These are phyloP conservation scores for Cladosporium oxysporum DNA, from an alignment of 2,329 filamentous ascomycete species.

Conservation along the genomic window DNA sequence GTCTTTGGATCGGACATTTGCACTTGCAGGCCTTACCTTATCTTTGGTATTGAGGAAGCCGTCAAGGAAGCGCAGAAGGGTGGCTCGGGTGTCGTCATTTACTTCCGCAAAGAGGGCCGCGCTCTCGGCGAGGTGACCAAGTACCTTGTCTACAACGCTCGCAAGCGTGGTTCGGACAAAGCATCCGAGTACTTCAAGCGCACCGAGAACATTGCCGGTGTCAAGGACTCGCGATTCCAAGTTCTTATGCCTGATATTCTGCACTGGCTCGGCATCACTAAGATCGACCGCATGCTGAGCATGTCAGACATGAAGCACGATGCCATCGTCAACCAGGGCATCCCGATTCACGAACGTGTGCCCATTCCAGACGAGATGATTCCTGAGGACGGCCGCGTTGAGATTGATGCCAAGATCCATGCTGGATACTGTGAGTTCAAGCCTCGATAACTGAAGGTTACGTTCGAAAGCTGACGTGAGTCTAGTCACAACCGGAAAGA, in stretches of 20 bases:
- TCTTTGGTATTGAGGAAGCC: slow-evolving; percentile 95
- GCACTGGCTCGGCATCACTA: slow-evolving; percentile 97
- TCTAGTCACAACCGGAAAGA: slow-evolving; percentile 77
- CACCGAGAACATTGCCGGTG: slow-evolving; percentile 97
- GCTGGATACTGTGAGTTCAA: slow-evolving; percentile 70
- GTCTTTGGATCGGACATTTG: slow-evolving; percentile 98
- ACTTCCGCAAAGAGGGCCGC: slow-evolving; percentile 96
- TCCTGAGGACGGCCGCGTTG: slow-evolving; percentile 90
- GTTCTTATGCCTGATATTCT: slow-evolving; percentile 91
- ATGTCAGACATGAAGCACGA: slow-evolving; percentile 99
- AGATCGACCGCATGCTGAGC: slow-evolving; percentile 97
- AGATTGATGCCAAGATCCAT: slow-evolving; percentile 98
- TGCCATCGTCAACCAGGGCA: slow-evolving; percentile 81
- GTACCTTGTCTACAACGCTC: slow-evolving; percentile 77
- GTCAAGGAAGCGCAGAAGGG: slow-evolving; percentile 96
- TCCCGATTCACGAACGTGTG: slow-evolving; percentile 84
- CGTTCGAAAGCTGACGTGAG: slow-evolving; percentile 23
- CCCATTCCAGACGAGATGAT: slow-evolving; percentile 94
- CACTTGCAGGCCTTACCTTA: slow-evolving; percentile 92
- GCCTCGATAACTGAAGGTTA: too few species aligned
- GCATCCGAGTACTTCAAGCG: slow-evolving; percentile 94
- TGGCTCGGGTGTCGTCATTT: slow-evolving; percentile 92
- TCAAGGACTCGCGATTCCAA: slow-evolving; percentile 97
- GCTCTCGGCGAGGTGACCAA: slow-evolving; percentile 95
- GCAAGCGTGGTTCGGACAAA: slow-evolving; percentile 73